Evolutionary conservation across 2,329 filamentous ascomycete genomes (phyloP), one percentile per base, ranked within the genome.

Genomic region (Colletotrichum lentis): DNA sequence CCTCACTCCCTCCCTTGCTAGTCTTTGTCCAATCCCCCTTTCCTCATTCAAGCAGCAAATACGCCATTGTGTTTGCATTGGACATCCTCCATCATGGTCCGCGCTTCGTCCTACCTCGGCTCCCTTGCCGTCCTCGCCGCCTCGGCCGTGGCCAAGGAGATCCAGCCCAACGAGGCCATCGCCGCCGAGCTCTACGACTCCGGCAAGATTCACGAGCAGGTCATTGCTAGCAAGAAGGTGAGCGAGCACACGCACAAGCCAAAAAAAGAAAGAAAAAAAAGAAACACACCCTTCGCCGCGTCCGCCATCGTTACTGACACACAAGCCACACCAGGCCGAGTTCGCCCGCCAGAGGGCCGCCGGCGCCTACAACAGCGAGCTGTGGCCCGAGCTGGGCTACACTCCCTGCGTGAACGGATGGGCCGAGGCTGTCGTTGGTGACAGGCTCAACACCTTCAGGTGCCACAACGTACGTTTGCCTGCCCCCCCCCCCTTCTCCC

Each of bases 401-500:
- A 77, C 77, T 7, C 69, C 71, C 31, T 85, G 83, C 70, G 74
- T 77, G 10, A 75, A 82, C 24, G 83, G 83, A 3, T 72, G 79
- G 14, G 83, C 80, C 3, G 77, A 77, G 46, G 82, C 82, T 52
- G 77, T 83, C 31, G 76, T 78, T 7, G 83, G 82, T 2, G 81
- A 85, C 62, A 74, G 77, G 20, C 76, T 78, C 63, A 81, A 85
- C 73, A 85, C 82, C 3, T 85, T 84, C 73, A 74, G 73, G 37
- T 85, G 83, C 74, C 80, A 77, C 63, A 83, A 83, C 66, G 80
- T 86, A 18, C 53, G 71, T 63, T 3, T 50, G 4, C 20, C 12
- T 12, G 10, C 39, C 18, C 22, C 2, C 22, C 31, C 43, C 46
- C 24, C 24, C 14, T 2, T 12, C 27, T 31, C 10, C 27, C n/a